These are phyloP conservation scores for Colletotrichum sp. DNA, from an alignment of 2,329 filamentous ascomycete genomes.

Conservation along the genomic window DNA sequence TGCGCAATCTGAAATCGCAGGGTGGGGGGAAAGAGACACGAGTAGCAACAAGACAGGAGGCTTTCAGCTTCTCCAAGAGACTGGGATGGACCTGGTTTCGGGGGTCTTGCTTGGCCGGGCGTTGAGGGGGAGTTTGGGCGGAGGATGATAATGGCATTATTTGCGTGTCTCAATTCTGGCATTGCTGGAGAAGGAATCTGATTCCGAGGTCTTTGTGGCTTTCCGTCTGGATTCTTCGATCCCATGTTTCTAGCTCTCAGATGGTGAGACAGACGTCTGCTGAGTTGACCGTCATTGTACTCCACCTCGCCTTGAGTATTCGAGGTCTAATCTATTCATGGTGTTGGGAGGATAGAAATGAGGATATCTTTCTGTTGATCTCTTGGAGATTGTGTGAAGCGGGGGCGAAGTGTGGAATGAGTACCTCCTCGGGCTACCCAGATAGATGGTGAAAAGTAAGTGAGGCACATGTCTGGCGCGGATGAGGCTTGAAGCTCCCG, in stretches of 20 bases:
- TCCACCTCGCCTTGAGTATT: neutral
- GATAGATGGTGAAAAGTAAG: neutral
- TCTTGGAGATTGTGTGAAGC: neutral
- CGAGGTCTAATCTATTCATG: neutral
- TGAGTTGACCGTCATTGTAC: neutral
- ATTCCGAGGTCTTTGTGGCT: neutral
- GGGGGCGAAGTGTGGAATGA: neutral
- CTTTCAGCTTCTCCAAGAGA: neutral
- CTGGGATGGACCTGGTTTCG: neutral
- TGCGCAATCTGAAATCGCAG: neutral
- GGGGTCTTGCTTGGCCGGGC: neutral
- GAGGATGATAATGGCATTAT: conserved; percentile 14
- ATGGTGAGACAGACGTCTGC: conserved; percentile 16
- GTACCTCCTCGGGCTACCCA: neutral
- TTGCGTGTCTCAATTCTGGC: neutral
- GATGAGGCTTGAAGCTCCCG: neutral
- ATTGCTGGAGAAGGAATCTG: neutral
- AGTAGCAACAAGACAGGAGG: neutral
- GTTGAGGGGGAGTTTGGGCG: neutral
- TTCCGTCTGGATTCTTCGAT: neutral
- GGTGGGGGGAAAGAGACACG: neutral
- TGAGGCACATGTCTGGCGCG: neutral
- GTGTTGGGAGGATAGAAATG: neutral
- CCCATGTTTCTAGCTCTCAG: conserved; percentile 7
- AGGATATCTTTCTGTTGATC: neutral